A percentile compares a stretch with the other conserved stretches of the same genome.
Conservation (phyloP, 2,329 filamentous ascomycete species). For the Chaetomiaceae sp. region DNA sequence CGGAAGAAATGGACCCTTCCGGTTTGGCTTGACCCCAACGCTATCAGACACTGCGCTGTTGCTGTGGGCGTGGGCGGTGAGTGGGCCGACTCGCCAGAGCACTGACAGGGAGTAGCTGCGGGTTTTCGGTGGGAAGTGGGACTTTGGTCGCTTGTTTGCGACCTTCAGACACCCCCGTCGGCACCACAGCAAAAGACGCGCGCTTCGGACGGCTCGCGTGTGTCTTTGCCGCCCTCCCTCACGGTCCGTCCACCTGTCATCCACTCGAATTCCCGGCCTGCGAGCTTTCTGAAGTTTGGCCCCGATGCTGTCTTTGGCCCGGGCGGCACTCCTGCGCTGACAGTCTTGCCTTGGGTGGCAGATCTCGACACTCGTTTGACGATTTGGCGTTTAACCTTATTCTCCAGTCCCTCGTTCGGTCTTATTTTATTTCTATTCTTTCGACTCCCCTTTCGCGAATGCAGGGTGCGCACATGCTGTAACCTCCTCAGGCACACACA, state of each 20-base stretch:
- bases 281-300: conserved; percentile 24
- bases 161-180: conserved; percentile 17
- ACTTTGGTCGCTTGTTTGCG: conserved; percentile 24
- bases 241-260: conserved; percentile 22
- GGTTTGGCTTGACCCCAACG: no score
- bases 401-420: background rate
- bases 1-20: no score
- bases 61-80: no score
- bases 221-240: conserved; percentile 27
- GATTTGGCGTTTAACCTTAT: no score
- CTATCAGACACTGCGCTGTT: no score
- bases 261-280: conserved; percentile 25
- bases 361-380: conserved; percentile 25
- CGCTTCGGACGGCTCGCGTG: conserved; percentile 28
- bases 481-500: conserved; percentile 6
- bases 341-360: conserved; percentile 14
- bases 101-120: background rate
- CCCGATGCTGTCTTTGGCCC: conserved; percentile 21
- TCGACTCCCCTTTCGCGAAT: conserved; percentile 4
- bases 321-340: conserved; percentile 23
- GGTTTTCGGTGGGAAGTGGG: conserved; percentile 14
- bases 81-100: background rate
- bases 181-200: conserved; percentile 27
- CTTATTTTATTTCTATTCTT: background rate
- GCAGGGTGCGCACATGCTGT: conserved; percentile 14